phyloP scores from a whole-genome alignment of 495 filamentous ascomycete species.

The Podospora pseudoanserina region DNA sequence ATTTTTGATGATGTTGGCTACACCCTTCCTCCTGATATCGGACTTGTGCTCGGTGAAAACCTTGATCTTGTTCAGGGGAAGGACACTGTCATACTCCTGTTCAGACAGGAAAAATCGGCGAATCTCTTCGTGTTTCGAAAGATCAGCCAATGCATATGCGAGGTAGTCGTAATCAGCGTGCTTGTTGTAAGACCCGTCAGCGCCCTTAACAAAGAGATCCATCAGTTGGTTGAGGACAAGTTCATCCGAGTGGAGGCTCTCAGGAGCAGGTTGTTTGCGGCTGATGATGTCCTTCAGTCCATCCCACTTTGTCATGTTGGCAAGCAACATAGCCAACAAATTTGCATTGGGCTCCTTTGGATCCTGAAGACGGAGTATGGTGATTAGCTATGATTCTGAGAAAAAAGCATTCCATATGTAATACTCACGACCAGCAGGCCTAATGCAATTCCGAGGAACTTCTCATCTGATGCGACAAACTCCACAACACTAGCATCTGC shows the following conservation, averaged over 20 bases:
- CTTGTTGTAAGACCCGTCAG: conserved; percentile 75
- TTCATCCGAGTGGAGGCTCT: conserved; percentile 61
- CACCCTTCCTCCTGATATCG: conserved; percentile 74
- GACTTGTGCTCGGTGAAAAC: conserved; percentile 90
- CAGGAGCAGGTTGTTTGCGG: conserved; percentile 58
- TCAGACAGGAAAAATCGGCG: conserved; percentile 70
- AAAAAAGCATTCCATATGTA: background rate
- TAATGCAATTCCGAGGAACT: conserved; percentile 72
- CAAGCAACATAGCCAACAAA: conserved; percentile 82
- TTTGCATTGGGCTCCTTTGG: conserved; percentile 68
- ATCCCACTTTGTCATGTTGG: conserved; percentile 82
- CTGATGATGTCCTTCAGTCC: conserved; percentile 62
- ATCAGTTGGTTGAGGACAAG: conserved; percentile 83
- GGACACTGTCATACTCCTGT: conserved; percentile 71
- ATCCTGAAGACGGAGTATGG: conserved; percentile 36
- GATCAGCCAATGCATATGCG: conserved; percentile 87
- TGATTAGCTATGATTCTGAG: conserved; percentile 5
- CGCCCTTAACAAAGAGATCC: conserved; percentile 91
- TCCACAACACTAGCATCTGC: conserved; percentile 69
- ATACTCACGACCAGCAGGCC: conserved; percentile 69
- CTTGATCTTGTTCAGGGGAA: conserved; percentile 80
- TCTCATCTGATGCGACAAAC: conserved; percentile 71
- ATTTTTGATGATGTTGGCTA: conserved; percentile 91
- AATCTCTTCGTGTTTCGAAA: conserved; percentile 72
- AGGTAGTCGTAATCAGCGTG: conserved; percentile 88